These are phyloP conservation scores for Exidia glandulosa DNA, from an alignment of 768 basidiomycete species.

Conservation along the genomic window DNA sequence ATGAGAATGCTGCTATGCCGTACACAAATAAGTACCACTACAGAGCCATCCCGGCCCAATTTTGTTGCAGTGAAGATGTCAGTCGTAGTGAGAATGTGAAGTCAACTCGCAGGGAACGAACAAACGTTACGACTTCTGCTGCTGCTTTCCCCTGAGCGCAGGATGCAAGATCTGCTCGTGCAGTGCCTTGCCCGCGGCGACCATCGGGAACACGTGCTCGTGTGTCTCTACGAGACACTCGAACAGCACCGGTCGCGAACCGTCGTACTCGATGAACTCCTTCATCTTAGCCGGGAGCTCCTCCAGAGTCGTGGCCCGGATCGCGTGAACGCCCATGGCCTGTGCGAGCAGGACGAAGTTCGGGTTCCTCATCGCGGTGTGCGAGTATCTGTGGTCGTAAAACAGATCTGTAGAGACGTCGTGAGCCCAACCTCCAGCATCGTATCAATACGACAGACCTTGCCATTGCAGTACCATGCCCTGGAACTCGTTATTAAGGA, in stretches of 20 bases:
- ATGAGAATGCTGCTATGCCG: background rate
- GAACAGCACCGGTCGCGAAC: conserved; percentile 74
- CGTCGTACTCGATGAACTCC: conserved; percentile 94
- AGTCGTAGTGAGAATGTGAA: too few species aligned
- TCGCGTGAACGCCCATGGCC: conserved; percentile 87
- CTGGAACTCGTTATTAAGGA: conserved; percentile 95
- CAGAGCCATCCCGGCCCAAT: background rate
- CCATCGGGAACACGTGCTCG: conserved; percentile 91
- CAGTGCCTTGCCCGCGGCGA: conserved; percentile 86
- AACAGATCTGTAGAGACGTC: conserved; percentile 56
- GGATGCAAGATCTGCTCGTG: conserved; percentile 85
- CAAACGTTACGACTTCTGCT: background rate
- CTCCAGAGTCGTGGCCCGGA: conserved; percentile 54
- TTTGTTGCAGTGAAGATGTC: background rate
- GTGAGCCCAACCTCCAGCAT: background rate
- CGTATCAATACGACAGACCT: conserved; percentile 36
- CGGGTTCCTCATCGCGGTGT: conserved; percentile 92
- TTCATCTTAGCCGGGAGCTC: conserved; percentile 95
- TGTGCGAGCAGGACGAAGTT: conserved; percentile 85
- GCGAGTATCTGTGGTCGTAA: conserved; percentile 93
- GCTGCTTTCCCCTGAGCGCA: conserved; percentile 14
- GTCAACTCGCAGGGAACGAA: background rate
- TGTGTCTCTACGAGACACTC: conserved; percentile 79
- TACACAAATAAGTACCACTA: background rate
- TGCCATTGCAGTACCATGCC: conserved; percentile 99